These are phyloP conservation scores for Articulospora tetracladia DNA, from an alignment of 495 filamentous ascomycete species.

Conservation along the genomic window DNA sequence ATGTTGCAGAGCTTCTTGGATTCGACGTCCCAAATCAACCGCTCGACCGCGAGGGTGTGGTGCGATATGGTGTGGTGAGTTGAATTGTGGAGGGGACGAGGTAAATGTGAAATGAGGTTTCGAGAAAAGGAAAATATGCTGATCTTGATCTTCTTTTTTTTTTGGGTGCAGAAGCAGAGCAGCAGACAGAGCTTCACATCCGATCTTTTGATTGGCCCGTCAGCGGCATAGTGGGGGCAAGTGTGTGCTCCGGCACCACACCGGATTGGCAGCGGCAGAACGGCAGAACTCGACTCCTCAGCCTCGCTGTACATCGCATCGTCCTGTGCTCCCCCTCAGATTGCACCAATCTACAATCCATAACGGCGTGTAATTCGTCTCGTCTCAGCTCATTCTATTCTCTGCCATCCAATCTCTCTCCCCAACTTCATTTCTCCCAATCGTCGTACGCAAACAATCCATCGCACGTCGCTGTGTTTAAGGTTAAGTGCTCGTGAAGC, in stretches of 20 bases:
- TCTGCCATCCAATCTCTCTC: not conserved
- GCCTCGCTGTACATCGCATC: not conserved
- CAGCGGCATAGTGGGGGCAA: too few species aligned
- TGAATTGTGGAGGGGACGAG: too few species aligned
- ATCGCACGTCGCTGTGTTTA: too few species aligned
- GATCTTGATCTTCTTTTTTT: not conserved
- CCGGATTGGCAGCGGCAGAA: too few species aligned
- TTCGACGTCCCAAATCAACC: too few species aligned
- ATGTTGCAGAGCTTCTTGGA: not conserved
- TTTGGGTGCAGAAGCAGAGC: too few species aligned
- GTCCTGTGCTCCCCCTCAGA: not conserved
- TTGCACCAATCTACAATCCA: not conserved
- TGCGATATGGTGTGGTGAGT: too few species aligned
- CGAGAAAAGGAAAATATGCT: not conserved
- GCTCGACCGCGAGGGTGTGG: too few species aligned
- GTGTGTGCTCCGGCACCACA: too few species aligned
- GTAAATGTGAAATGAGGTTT: not conserved
- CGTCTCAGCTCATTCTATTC: not conserved
- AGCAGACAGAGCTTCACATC: too few species aligned
- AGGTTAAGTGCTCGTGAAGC: not conserved
- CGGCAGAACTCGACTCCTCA: too few species aligned
- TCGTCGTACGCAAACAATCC: not conserved
- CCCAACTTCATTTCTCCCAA: not conserved
- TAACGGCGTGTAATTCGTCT: constrained; percentile 4
- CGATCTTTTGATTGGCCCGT: too few species aligned